Base-by-base conservation (phyloP, 495 filamentous ascomycete genomes). In the Xeromyces bisporus region DNA sequence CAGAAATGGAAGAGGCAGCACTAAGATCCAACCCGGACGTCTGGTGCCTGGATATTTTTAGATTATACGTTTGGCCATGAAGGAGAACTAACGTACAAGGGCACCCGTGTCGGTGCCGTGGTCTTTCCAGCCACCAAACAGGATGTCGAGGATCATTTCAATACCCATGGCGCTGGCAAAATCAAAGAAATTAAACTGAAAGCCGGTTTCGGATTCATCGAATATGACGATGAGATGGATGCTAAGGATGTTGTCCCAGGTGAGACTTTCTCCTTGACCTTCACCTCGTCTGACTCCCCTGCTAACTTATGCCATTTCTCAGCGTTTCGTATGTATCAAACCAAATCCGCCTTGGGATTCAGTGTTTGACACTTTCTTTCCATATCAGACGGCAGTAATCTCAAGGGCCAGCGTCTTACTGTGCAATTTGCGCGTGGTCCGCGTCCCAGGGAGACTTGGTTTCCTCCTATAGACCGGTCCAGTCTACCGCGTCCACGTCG, bases 131-230 rank as follows among this genome's bases (percentile, higher is more conserved):
- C 82, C 45, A 93, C 85, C 52, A 96, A 96, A 62, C 74, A 77
- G 53, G 91, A 96, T 48, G 78, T 97, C 49, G 87, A 94, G 58
- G 74, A 79, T 42, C 89, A 96, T 57, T 97, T 97, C 60, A 77
- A 77, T 45, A 81, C 72, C 46, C 82, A 93, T 72, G 89, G 87
- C 38, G 83, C 84, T 42, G 89, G 89, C 40, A 86, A 92, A 54
- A 94, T 97, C 44, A 87, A 77, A 35, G 89, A 97, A 62, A 85
- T 97, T 66, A 97, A 97, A 66, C 75, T 97, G 40, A 97, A 96
- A 91, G 93, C 91, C 53, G 89, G 89, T 40, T 97, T 97, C 50
- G 89, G 89, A 54, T 97, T 97, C 59, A 91, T 97, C 50, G 91
- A 97, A 54, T 97, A 96, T 56, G 87, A 94, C 52, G 89, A 93